Percentiles rank a stretch among this genome's conserved stretches.
These are phyloP conservation scores for Phycomyces nitens DNA, from an alignment of 192 early-diverging fungal genomes.

Conservation along the genomic window DNA sequence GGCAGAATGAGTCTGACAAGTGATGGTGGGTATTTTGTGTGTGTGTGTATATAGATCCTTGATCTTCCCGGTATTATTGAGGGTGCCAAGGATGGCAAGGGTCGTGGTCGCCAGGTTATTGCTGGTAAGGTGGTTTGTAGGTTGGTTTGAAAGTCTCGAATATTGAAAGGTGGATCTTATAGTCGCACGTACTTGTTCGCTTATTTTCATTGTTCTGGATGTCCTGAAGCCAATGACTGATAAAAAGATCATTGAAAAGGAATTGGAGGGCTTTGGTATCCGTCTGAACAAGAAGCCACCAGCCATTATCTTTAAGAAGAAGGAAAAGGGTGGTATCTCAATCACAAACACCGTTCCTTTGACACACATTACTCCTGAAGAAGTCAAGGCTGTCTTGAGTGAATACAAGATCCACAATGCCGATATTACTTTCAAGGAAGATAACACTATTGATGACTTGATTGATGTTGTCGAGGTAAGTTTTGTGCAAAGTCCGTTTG, in stretches of 20 bases:
- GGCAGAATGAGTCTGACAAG: neutral
- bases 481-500: constrained; percentile 4
- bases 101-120: constrained; percentile 79
- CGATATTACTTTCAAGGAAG: constrained; percentile 90
- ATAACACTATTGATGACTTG: constrained; percentile 90
- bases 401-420: constrained; percentile 98
- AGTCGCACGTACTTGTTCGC: constrained; percentile 94
- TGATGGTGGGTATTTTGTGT: neutral
- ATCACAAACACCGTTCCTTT: constrained; percentile 91
- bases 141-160: neutral
- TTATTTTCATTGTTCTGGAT: constrained; percentile 96
- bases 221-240: constrained; percentile 95
- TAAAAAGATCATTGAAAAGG: constrained; percentile 92
- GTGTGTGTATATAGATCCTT: constrained; percentile 56
- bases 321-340: constrained; percentile 97
- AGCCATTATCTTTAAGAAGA: constrained; percentile 93
- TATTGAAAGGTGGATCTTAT: constrained; percentile 37
- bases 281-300: constrained; percentile 95
- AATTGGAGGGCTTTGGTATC: constrained; percentile 97
- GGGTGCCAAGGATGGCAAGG: constrained; percentile 98
- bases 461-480: constrained; percentile 97
- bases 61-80: constrained; percentile 98
- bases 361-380: constrained; percentile 83
- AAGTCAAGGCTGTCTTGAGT: constrained; percentile 88
- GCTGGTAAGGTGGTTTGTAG: constrained; percentile 20